phyloP scores from a whole-genome alignment of 2,329 filamentous ascomycete genomes.

The Pyrenochaeta sp. region DNA sequence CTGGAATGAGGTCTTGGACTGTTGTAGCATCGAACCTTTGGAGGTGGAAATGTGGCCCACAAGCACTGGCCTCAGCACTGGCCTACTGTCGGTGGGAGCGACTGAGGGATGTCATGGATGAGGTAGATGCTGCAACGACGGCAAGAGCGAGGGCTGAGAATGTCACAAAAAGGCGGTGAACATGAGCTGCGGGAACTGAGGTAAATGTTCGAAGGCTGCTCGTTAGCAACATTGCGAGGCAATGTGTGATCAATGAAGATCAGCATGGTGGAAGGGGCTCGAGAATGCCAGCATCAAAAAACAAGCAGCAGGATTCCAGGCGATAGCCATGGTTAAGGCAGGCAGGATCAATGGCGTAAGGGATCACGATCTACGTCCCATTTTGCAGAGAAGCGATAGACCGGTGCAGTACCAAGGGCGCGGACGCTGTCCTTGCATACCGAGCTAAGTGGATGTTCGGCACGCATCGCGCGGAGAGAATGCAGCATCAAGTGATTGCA shows the following conservation, averaged over 20 bases:
- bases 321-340: constrained; percentile 1
- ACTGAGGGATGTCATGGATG: too few species aligned
- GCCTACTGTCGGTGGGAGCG: too few species aligned
- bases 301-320: background rate
- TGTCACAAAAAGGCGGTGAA: too few species aligned
- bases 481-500: background rate
- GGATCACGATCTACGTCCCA: background rate
- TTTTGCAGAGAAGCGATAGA: constrained; percentile 4
- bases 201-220: too few species aligned
- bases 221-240: background rate
- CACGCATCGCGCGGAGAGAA: background rate
- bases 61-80: too few species aligned
- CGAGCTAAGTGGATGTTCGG: background rate
- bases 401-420: constrained; percentile 4
- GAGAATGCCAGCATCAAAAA: background rate
- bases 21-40: too few species aligned
- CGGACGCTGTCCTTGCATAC: background rate
- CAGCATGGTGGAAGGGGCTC: background rate
- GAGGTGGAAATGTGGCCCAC: too few species aligned
- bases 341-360: constrained; percentile 6
- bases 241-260: background rate
- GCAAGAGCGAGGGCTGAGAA: too few species aligned
- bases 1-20: too few species aligned
- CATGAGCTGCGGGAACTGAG: too few species aligned
- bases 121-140: too few species aligned